Evolutionary conservation across 306 rosid species (phyloP), one percentile per base, ranked within the genome.

Genomic region (Echinosophora koreensis): DNA sequence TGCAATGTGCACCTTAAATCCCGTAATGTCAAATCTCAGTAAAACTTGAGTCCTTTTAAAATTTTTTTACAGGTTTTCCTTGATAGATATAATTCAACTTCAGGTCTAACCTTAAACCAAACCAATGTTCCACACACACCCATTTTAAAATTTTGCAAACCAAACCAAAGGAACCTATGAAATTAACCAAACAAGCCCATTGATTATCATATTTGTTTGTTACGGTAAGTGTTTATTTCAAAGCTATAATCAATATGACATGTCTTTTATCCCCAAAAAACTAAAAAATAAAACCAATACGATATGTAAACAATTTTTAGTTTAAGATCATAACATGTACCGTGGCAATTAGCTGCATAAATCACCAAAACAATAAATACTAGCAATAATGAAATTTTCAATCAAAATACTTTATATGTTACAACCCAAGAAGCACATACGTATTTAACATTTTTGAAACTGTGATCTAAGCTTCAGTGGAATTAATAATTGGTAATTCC

Each of bases 331-430:
- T 32, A 15, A 46, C 28, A 2, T 74, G 47, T 14, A 74, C 39
- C 10, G 50, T 47, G 61, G 50, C 30, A 27, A 17, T 37, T 55
- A 64, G 46, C 49, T 13, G 72, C 64, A 50, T 51, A 47, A n/a
- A 61, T 47, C 49, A 60, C 57, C n/a, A 56, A 47, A 67, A 47
- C 44, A 55, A 44, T 18, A 56, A 37, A 41, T 77, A 15, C 77
- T 22, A 65, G 66, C 57, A 30, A 14, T 44, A 13, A 41, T 3
- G 44, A 34, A 51, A 5, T 13, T 14, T n/a, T 16, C 34, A 5
- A 16, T 18, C 52, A 12, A 2, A 71, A 2, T 6, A 38, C 8
- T 71, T 18, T 22, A 56, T 18, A 52, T 55, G 55, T 60, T 73
- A 61, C 61, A 74, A 47, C 51, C 47, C 32, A 9, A n/a, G 18